Conservation (phyloP, 148 eudicot species). For the Vaccinium myrtillus region DNA sequence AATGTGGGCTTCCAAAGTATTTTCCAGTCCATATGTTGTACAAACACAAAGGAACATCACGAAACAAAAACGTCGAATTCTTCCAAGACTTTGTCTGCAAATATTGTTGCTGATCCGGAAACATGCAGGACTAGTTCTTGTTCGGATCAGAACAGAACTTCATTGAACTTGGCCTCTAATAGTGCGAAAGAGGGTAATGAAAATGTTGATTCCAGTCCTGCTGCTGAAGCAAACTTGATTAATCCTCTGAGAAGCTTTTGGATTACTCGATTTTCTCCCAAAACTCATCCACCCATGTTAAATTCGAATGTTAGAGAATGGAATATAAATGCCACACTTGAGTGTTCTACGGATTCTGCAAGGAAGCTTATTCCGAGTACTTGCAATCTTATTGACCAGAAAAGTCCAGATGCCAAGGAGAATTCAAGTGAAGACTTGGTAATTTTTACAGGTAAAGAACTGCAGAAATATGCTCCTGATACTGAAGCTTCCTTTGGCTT, state of each 20-base stretch:
- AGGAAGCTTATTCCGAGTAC: background rate
- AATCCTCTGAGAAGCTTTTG: slow-evolving; percentile 36
- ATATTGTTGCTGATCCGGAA: slow-evolving; percentile 2
- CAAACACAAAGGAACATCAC: slow-evolving; percentile 14
- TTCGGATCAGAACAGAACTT: background rate
- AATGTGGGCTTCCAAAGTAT: slow-evolving; percentile 46
- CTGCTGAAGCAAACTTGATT: slow-evolving; percentile 18
- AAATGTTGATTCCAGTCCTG: slow-evolving; percentile 6
- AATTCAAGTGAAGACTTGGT: slow-evolving; percentile 1
- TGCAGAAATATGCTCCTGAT: slow-evolving; percentile 6
- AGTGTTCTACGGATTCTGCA: slow-evolving; percentile 6
- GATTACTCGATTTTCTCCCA: slow-evolving; percentile 45
- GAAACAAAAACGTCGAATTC: slow-evolving; percentile 7
- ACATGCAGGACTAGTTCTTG: background rate
- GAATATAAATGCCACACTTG: slow-evolving; percentile 3
- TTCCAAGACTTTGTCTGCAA: background rate
- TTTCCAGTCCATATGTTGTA: slow-evolving; percentile 45
- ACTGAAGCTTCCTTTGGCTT: slow-evolving; percentile 16
- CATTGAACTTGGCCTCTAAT: background rate
- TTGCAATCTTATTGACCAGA: slow-evolving; percentile 12
- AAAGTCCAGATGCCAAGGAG: slow-evolving; percentile 18
- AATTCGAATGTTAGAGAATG: background rate
- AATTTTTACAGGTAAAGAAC: background rate
- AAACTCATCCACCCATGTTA: slow-evolving; percentile 17
- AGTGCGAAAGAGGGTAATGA: slow-evolving; percentile 4